Conservation (phyloP, 2,329 filamentous ascomycete genomes). For the Aspergillus sp. region DNA sequence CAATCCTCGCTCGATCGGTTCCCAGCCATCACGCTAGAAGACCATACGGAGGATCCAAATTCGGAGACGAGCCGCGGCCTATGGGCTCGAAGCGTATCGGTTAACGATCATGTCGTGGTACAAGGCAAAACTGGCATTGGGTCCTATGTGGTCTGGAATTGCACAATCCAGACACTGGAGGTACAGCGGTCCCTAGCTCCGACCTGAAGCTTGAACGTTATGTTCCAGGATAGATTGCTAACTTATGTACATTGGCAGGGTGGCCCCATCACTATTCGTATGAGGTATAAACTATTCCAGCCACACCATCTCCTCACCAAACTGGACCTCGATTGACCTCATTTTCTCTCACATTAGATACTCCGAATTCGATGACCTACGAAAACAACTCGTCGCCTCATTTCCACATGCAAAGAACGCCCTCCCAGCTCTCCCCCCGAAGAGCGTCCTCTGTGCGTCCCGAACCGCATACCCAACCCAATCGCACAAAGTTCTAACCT, state of each 20-base stretch:
- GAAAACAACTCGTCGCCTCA: conserved; percentile 68
- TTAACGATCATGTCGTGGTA: conserved; percentile 63
- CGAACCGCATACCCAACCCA: background rate
- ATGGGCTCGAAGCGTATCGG: conserved; percentile 62
- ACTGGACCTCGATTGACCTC: conserved; percentile 14
- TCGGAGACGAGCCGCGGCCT: conserved; percentile 58
- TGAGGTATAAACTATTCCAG: conserved; percentile 47
- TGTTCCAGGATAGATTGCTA: background rate
- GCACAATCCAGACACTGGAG: conserved; percentile 79
- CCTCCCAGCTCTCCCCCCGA: conserved; percentile 87
- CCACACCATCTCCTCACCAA: background rate
- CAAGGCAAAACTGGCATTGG: conserved; percentile 63
- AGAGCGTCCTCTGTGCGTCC: conserved; percentile 77
- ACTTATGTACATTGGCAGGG: conserved; percentile 41
- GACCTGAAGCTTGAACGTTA: background rate
- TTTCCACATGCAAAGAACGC: conserved; percentile 83
- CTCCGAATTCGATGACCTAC: conserved; percentile 88
- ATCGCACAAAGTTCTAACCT: conserved; percentile 10
- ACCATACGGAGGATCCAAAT: conserved; percentile 60
- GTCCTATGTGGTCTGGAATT: conserved; percentile 96
- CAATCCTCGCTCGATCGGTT: conserved; percentile 40
- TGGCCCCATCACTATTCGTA: conserved; percentile 58
- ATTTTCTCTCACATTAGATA: conserved; percentile 55
- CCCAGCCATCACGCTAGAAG: conserved; percentile 59
- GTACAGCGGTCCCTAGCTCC: conserved; percentile 48